These are phyloP conservation scores for Leptographium galeiforme DNA, from an alignment of 2,329 filamentous ascomycete species.

Conservation along the genomic window DNA sequence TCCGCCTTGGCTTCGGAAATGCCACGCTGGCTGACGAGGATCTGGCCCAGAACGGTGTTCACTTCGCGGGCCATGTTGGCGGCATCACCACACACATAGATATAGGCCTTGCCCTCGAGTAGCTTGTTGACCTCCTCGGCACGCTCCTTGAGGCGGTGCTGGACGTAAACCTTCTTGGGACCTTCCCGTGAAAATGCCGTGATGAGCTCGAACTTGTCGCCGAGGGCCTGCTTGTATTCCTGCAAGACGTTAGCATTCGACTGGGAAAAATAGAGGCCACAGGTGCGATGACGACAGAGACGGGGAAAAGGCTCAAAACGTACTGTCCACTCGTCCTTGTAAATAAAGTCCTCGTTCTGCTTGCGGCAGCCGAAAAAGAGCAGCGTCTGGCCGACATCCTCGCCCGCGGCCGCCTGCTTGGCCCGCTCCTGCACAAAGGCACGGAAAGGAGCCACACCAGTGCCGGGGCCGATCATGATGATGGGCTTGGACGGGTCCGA, in stretches of 20 bases:
- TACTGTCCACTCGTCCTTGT: constrained; percentile 86
- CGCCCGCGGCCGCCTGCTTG: constrained; percentile 64
- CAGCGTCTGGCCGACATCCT: constrained; percentile 73
- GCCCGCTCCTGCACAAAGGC: constrained; percentile 91
- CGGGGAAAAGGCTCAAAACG: constrained; percentile 20
- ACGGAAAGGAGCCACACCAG: constrained; percentile 91
- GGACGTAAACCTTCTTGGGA: constrained; percentile 86
- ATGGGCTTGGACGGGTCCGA: constrained; percentile 88
- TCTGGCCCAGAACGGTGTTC: constrained; percentile 72
- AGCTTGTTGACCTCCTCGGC: constrained; percentile 78
- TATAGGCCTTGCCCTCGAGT: constrained; percentile 74
- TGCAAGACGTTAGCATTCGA: constrained; percentile 22
- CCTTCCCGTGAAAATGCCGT: constrained; percentile 91
- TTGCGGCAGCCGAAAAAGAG: constrained; percentile 95
- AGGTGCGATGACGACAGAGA: not conserved
- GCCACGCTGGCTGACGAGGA: constrained; percentile 72
- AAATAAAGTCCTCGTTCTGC: constrained; percentile 79
- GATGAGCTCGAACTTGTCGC: constrained; percentile 79
- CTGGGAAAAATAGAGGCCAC: not conserved
- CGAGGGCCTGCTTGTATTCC: constrained; percentile 72
- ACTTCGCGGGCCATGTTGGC: constrained; percentile 95
- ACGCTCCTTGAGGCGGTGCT: constrained; percentile 77
- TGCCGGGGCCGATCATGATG: constrained; percentile 93
- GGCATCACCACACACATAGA: constrained; percentile 97
- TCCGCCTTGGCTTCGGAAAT: constrained; percentile 79